Evolutionary conservation across 768 basidiomycete species (phyloP).

Genomic region (Calocybe indica): DNA sequence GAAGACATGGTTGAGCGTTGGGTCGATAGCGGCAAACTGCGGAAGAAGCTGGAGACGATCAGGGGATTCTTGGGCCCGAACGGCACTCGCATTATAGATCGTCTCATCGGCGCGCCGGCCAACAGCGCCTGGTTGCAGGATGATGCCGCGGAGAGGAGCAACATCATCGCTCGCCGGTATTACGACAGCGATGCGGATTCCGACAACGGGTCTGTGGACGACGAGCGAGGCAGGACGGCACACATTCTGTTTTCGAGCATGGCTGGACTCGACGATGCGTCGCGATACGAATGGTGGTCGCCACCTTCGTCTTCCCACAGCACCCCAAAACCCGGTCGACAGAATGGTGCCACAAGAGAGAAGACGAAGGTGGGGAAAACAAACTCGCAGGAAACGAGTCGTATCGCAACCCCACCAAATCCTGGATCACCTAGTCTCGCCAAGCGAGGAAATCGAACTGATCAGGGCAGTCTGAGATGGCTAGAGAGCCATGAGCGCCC

Average conservation of each 20-base stretch:
- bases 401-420: not conserved
- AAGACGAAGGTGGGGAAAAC: not conserved
- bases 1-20: constrained; percentile 43
- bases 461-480: too few species aligned
- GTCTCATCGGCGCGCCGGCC: constrained; percentile 3
- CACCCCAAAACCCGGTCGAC: too few species aligned
- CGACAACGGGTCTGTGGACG: constrained; percentile 32
- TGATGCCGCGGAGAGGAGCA: too few species aligned
- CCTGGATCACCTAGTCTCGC: not conserved
- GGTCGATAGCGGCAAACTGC: constrained; percentile 43
- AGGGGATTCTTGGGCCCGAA: constrained; percentile 33
- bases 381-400: not conserved
- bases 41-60: constrained; percentile 38
- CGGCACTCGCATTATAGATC: constrained; percentile 29
- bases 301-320: constrained; percentile 13
- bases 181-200: constrained; percentile 20
- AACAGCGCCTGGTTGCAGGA: too few species aligned
- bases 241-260: constrained; percentile 46
- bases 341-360: too few species aligned
- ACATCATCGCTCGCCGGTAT: too few species aligned
- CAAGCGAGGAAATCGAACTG: not conserved
- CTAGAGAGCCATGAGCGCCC: too few species aligned
- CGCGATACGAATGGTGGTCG: constrained; percentile 26
- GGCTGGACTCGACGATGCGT: constrained; percentile 26
- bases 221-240: constrained; percentile 51